Conservation (phyloP, 139 green algal species). For the Pseudopediastrum boryanum region DNA sequence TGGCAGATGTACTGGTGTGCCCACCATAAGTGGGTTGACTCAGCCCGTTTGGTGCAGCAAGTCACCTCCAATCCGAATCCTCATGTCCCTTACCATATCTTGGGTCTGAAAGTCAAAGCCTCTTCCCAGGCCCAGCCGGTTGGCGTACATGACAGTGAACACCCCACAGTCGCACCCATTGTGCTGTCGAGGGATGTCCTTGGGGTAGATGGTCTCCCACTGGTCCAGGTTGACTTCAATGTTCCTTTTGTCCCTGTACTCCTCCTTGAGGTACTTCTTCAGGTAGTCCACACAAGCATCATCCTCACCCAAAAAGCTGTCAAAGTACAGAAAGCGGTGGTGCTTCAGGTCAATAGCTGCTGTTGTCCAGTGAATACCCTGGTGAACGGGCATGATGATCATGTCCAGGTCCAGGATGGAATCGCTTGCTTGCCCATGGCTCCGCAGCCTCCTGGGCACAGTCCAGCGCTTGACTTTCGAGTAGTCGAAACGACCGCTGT, state of each 20-base stretch:
- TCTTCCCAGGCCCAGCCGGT: constrained; percentile 29
- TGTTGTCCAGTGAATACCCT: constrained; percentile 65
- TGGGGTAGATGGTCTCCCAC: constrained; percentile 42
- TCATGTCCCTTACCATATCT: no score
- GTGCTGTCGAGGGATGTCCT: constrained; percentile 67
- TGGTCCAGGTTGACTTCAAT: background rate
- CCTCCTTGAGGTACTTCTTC: no score
- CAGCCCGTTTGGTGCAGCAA: no score
- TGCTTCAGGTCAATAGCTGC: constrained; percentile 65
- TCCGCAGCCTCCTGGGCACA: background rate
- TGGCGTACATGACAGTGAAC: constrained; percentile 77
- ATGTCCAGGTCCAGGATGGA: no score
- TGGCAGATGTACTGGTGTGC: no score
- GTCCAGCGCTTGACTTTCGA: background rate
- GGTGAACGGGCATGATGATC: constrained; percentile 76
- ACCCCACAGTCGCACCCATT: constrained; percentile 89
- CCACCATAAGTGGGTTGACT: no score
- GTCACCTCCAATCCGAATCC: no score
- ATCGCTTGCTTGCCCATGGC: background rate
- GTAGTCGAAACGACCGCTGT: background rate
- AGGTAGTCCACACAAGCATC: constrained; percentile 54
- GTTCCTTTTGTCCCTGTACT: no score
- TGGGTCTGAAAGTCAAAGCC: no score
- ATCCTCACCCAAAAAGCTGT: constrained; percentile 50
- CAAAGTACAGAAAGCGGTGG: constrained; percentile 32